A percentile compares a stretch with the other conserved stretches of the same genome.
Conservation (phyloP, 2,329 filamentous ascomycete species). For the Pezicula carpinea region DNA sequence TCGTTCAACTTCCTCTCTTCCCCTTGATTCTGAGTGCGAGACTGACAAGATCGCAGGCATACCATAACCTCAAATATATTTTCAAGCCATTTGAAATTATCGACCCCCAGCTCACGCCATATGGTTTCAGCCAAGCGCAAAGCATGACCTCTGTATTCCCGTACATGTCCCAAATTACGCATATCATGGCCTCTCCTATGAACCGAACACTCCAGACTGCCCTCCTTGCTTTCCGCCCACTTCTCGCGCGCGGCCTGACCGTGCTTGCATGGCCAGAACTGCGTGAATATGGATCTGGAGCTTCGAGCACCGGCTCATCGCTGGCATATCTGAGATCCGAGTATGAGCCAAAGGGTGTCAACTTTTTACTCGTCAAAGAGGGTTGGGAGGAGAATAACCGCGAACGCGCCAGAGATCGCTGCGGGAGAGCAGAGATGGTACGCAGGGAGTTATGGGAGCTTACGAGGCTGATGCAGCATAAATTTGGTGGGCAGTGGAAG, state of each 20-base stretch:
- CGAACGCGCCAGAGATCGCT: too few species aligned
- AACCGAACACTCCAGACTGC: constrained; percentile 76
- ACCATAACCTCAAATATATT: constrained; percentile 67
- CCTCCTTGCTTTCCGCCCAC: constrained; percentile 59
- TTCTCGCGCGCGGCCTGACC: constrained; percentile 29
- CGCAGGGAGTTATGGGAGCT: too few species aligned
- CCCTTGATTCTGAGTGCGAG: not conserved
- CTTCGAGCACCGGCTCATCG: constrained; percentile 63
- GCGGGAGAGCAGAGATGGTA: too few species aligned
- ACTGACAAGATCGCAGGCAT: constrained; percentile 39
- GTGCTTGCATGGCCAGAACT: constrained; percentile 67
- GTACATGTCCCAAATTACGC: constrained; percentile 57
- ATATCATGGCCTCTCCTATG: constrained; percentile 72
- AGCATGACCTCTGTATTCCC: constrained; percentile 59
- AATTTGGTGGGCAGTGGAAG: too few species aligned
- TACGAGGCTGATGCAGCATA: too few species aligned
- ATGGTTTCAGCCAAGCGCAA: constrained; percentile 68
- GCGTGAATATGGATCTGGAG: constrained; percentile 69
- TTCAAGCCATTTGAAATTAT: constrained; percentile 68
- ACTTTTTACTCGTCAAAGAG: too few species aligned
- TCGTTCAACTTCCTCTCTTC: constrained; percentile 33
- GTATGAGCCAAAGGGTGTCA: too few species aligned
- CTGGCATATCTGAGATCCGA: too few species aligned
- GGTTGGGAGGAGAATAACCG: too few species aligned
- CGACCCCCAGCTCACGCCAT: constrained; percentile 70